Base-by-base conservation (phyloP, 2,329 filamentous ascomycete species). In the Pseudogymnoascus sp. region DNA sequence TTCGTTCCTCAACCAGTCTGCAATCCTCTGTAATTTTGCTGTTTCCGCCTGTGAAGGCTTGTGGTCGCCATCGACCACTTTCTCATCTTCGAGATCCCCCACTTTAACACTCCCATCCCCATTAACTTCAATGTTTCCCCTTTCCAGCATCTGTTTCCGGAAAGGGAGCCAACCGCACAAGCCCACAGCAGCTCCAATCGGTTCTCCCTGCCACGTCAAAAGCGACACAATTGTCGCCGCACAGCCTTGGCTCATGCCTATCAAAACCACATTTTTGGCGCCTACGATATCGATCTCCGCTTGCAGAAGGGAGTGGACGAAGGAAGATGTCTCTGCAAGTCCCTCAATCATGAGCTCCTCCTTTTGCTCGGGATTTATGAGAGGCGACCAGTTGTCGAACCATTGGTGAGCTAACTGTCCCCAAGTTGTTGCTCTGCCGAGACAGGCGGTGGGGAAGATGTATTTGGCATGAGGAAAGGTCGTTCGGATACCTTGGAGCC, bases 171-270 rank as follows among this genome's bases (percentile, higher is more conserved):
- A 79, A 0, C 77, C 77, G 61, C 76, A 76, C 74, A 81, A 75
- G 0, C 75, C 76, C 6, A 79, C 67, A 11, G 71, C 65, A 0
- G 68, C 78, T 0, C 70, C 77, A 32, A 80, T 62, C 2, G 69
- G 59, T 14, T 68, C 66, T 0, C 73, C 76, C 8, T 76, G 71
- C 77, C 78, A 79, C 1, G 77, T 68, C 60, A 83, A 61, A 61
- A 76, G 64, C 8, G 75, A 70, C 16, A 74, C 66, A 62, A 83
- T 62, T 0, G 73, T 69, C 41, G 77, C 76, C 2, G 80, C 80
- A 64, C 78, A 80, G 0, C 81, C 81, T 64, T 83, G 81, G 57
- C 81, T 83, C 16, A 83, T 67, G 0, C 81, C 81, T 38, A 78
- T 76, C 0, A 84, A 63, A 1, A 81, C 67, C 0, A 83, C 68